Percentiles rank a stretch among this genome's conserved stretches.
These are phyloP conservation scores for Luffa aegyptiaca DNA, from an alignment of 306 rosid genomes.

Conservation along the genomic window DNA sequence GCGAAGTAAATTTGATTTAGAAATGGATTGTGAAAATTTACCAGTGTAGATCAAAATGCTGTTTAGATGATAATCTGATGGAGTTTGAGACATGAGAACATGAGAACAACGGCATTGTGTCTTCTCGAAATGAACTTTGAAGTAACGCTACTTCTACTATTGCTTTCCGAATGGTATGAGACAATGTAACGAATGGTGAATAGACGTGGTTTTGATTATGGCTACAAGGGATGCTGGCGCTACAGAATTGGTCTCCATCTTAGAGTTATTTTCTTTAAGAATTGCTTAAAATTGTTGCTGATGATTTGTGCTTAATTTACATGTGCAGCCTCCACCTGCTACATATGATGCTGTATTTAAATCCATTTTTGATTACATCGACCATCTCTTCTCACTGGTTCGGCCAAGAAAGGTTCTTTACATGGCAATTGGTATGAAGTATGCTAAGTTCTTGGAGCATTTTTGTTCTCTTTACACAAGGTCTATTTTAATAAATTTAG, in stretches of 20 bases:
- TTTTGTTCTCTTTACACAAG: background rate
- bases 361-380: constrained; percentile 72
- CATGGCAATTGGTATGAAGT: constrained; percentile 73
- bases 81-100: background rate
- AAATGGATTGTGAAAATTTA: background rate
- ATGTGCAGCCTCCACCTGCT: constrained; percentile 74
- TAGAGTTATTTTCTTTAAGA: background rate
- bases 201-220: background rate
- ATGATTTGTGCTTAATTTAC: constrained; percentile 1
- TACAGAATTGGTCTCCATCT: background rate
- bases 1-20: background rate
- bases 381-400: constrained; percentile 79
- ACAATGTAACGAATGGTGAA: background rate
- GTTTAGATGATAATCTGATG: background rate
- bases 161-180: background rate
- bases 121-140: background rate
- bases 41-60: background rate
- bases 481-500: background rate
- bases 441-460: constrained; percentile 2
- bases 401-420: constrained; percentile 93
- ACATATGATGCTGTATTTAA: constrained; percentile 75
- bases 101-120: background rate
- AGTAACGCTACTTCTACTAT: background rate
- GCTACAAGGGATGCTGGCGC: background rate
- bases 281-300: background rate